A percentile compares a stretch with the other conserved stretches of the same genome.
phyloP scores from a whole-genome alignment of 306 rosid species.

The Acacia melanoxylon region DNA sequence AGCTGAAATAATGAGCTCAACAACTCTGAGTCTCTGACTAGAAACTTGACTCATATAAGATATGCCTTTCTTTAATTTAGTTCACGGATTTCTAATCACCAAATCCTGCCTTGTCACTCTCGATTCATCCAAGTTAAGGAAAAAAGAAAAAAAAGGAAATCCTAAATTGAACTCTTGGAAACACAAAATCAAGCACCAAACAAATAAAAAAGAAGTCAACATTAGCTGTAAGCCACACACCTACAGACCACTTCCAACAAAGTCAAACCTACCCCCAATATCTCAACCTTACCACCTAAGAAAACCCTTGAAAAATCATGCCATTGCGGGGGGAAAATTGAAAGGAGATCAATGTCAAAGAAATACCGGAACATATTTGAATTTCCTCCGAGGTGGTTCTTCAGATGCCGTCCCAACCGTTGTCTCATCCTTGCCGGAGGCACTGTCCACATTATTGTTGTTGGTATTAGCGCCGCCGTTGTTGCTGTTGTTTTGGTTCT shows the following conservation, averaged over 20 bases:
- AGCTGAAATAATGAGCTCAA: background rate
- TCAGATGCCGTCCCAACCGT: constrained; percentile 29
- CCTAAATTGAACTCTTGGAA: constrained; percentile 21
- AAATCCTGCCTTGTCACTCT: constrained; percentile 6
- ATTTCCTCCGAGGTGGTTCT: constrained; percentile 84
- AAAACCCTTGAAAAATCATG: background rate
- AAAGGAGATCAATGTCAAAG: background rate
- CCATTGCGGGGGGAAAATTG: background rate
- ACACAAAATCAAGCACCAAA: background rate
- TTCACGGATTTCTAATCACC: background rate
- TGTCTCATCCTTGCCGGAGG: constrained; percentile 34
- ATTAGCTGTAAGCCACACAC: background rate
- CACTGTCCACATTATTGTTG: constrained; percentile 30
- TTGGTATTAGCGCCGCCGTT: constrained; percentile 2
- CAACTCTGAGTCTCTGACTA: background rate
- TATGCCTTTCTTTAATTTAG: background rate
- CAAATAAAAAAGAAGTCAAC: background rate
- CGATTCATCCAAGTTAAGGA: background rate
- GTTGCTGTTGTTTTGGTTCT: constrained; percentile 37
- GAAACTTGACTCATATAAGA: background rate
- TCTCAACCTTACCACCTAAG: background rate
- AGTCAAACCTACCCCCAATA: background rate
- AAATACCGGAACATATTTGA: constrained; percentile 91
- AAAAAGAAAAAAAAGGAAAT: constrained; percentile 5
- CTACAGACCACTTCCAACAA: background rate